Percentiles rank a stretch among this genome's conserved stretches.
These are phyloP conservation scores for Cicer pinnatifidum DNA, from an alignment of 306 rosid species.

Conservation along the genomic window DNA sequence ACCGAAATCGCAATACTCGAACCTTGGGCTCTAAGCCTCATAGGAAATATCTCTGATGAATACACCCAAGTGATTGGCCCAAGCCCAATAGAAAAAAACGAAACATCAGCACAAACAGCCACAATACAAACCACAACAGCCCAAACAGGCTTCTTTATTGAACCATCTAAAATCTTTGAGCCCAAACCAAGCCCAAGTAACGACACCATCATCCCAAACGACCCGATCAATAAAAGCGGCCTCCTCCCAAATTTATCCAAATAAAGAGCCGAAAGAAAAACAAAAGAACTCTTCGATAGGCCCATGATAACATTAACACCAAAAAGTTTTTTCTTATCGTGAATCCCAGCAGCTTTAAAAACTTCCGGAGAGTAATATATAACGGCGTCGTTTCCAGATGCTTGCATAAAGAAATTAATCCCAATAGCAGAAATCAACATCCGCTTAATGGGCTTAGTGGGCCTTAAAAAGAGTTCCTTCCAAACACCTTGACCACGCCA, in stretches of 20 bases:
- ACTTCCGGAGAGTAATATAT: constrained; percentile 85
- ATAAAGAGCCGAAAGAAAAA: constrained; percentile 61
- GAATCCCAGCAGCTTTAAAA: constrained; percentile 63
- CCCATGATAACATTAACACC: constrained; percentile 81
- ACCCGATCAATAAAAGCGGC: constrained; percentile 72
- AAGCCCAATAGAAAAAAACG: constrained; percentile 81
- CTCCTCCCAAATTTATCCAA: constrained; percentile 71
- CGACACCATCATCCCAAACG: constrained; percentile 65
- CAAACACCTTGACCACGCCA: constrained; percentile 64
- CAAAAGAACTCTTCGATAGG: constrained; percentile 59
- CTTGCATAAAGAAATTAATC: constrained; percentile 87
- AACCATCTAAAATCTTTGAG: constrained; percentile 50
- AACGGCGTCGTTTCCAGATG: constrained; percentile 90
- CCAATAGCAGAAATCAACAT: constrained; percentile 73
- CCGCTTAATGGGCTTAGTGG: constrained; percentile 57
- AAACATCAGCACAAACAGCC: constrained; percentile 63
- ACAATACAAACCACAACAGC: constrained; percentile 59
- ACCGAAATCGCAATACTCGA: constrained; percentile 75
- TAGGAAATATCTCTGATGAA: constrained; percentile 74
- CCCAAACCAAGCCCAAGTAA: constrained; percentile 67
- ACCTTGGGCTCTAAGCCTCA: constrained; percentile 73
- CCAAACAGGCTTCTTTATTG: constrained; percentile 55
- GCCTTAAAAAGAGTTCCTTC: constrained; percentile 61
- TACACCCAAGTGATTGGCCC: constrained; percentile 87
- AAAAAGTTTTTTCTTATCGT: constrained; percentile 54